Conservation (phyloP, 805 yeast genomes). For the Starmerella lactis-condensi region DNA sequence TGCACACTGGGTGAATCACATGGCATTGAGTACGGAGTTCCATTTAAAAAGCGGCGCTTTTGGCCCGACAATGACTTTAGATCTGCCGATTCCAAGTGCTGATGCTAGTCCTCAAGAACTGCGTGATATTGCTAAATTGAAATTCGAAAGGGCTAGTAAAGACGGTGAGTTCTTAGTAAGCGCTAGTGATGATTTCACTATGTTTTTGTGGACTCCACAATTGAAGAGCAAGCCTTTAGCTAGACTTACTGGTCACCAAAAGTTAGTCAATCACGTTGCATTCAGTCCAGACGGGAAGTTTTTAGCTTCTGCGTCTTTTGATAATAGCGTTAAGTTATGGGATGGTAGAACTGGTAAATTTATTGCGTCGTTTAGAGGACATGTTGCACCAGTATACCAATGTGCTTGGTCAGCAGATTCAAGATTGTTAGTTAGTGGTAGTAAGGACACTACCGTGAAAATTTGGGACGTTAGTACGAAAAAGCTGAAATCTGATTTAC, state of each 20-base stretch:
- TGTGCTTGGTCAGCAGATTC: conserved; percentile 96
- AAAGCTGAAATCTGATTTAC: conserved; percentile 71
- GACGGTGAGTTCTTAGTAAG: conserved; percentile 77
- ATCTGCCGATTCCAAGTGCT: conserved; percentile 4
- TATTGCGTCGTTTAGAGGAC: conserved; percentile 80
- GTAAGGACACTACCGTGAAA: conserved; percentile 88
- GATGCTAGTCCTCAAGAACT: conserved; percentile 20
- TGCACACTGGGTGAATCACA: conserved; percentile 96
- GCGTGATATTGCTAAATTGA: conserved; percentile 39
- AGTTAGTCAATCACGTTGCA: conserved; percentile 83
- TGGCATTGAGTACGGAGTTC: conserved; percentile 78
- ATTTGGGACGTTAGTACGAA: conserved; percentile 88
- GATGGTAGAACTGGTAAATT: conserved; percentile 86
- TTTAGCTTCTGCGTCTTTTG: conserved; percentile 84
- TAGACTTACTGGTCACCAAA: conserved; percentile 95
- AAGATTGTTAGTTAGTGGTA: conserved; percentile 74
- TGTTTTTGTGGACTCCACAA: conserved; percentile 91
- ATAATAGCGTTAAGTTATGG: conserved; percentile 89
- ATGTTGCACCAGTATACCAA: conserved; percentile 94
- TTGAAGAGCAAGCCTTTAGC: conserved; percentile 65
- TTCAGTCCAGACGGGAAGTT: conserved; percentile 90
- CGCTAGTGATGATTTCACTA: conserved; percentile 92
- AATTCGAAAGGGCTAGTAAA: conserved; percentile 44
- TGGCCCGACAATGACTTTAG: conserved; percentile 27
- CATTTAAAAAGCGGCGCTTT: conserved; percentile 75